phyloP scores from a whole-genome alignment of 441 rosid species.

The Breynia disticha region DNA sequence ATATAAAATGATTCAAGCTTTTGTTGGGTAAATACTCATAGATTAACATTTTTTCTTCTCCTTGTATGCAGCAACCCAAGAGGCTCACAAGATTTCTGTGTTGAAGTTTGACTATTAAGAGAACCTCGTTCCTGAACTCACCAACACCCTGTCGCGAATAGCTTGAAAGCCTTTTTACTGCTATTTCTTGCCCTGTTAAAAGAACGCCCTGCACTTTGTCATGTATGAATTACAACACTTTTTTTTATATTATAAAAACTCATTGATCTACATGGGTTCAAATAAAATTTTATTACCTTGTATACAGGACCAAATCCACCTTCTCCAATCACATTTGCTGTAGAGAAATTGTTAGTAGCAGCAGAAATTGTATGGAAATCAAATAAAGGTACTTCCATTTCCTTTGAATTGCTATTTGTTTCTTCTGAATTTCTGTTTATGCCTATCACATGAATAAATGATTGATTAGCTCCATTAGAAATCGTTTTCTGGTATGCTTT shows the following conservation, averaged over 20 bases:
- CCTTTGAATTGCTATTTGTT: constrained; percentile 9
- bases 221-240: no score
- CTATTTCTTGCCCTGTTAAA: constrained; percentile 25
- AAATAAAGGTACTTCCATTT: constrained; percentile 11
- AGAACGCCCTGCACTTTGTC: constrained; percentile 17
- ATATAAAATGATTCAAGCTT: constrained; percentile 25
- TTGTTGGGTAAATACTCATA: no score
- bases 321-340: constrained; percentile 14
- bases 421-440: background rate
- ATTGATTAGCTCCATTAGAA: no score
- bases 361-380: constrained; percentile 10
- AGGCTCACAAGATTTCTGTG: constrained; percentile 42
- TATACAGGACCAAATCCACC: constrained; percentile 33
- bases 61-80: no score
- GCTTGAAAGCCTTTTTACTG: constrained; percentile 39
- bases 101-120: constrained; percentile 31
- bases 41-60: no score
- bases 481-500: no score
- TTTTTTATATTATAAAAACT: background rate
- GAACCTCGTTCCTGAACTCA: constrained; percentile 29
- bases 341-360: constrained; percentile 28
- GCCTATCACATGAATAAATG: background rate
- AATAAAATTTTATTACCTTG: constrained; percentile 18
- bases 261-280: background rate
- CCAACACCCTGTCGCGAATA: constrained; percentile 33